These are phyloP conservation scores for Gigaspora rosea DNA, from an alignment of 192 early-diverging fungal species.

Conservation along the genomic window DNA sequence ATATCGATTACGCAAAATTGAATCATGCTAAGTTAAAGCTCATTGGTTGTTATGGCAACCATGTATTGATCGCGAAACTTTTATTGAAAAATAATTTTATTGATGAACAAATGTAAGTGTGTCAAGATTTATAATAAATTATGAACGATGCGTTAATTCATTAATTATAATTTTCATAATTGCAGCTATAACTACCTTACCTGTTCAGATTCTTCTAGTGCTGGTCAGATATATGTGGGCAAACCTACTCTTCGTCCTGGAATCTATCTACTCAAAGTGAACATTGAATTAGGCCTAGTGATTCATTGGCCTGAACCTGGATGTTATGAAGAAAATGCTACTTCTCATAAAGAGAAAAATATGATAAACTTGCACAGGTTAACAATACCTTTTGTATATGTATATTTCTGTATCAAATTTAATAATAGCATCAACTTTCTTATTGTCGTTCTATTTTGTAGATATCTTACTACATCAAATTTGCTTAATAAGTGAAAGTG, in stretches of 20 bases:
- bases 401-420: background rate
- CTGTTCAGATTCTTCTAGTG: background rate
- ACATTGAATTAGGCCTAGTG: background rate
- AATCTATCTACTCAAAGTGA: background rate
- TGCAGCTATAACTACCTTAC: background rate
- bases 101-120: conserved; percentile 7
- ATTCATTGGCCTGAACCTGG: conserved; percentile 30
- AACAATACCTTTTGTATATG: background rate
- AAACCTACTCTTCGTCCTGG: background rate
- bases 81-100: conserved; percentile 4
- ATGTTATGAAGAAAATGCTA: conserved; percentile 32
- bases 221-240: background rate
- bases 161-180: background rate
- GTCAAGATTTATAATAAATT: too few species aligned
- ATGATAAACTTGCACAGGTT: conserved; percentile 35
- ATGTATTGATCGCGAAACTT: conserved; percentile 20
- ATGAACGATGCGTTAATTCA: background rate
- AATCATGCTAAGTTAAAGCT: background rate
- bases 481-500: conserved; percentile 24
- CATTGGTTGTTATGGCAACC: conserved; percentile 30
- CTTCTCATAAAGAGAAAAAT: conserved; percentile 29
- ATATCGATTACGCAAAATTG: conserved; percentile 22
- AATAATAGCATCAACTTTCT: background rate
- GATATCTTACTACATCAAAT: conserved; percentile 30
- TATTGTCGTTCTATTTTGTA: background rate